Evolutionary conservation across 139 green algal species (phyloP), one percentile per base, ranked within the genome.

Genomic region (Coccomyxa sp.): DNA sequence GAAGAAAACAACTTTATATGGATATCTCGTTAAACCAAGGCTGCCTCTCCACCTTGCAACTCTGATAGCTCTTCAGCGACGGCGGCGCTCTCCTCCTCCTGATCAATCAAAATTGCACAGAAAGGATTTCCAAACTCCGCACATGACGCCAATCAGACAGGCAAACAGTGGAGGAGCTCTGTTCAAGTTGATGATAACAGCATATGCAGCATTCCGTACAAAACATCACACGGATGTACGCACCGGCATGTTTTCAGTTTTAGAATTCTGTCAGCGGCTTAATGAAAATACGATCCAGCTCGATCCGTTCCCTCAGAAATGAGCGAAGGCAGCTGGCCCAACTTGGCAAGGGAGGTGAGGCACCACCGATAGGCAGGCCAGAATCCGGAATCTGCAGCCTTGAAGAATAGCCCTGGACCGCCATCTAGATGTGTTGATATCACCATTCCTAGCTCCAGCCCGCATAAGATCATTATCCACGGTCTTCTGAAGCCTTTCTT

Each of bases 221-320:
- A 51, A 59, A 98, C 87, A 32, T 98, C 97, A 38, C 99, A 96
- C 16, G n/a, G n/a, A 51, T 51, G 38, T 51, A 51, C 38, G 38
- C 38, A 51, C 38, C 38, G 38, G 38, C 38, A 51, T 51, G 38
- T 51, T 51, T 51, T 51, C 38, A 51, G 7, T 3, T 51, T 7
- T 51, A 3, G 38, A 51, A 7, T 95, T 97, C 92, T 99, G 97
- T 58, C 89, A 94, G 89, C 99, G 96, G 66, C 89, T 95, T 91
- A 99, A 99, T 51, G 38, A 51, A 51, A 51, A 51, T 51, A 51
- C 38, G 38, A 51, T 51, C 38, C 38, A 7, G 38, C 38, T 51
- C 38, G 38, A 51, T 51, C 38, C 38, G 38, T 51, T 51, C 38
- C 38, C 38, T 51, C 38, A 51, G 3, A 51, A 7, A 51, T 51